Conservation (phyloP, 2,329 filamentous ascomycete genomes). For the Septoria linicola region DNA sequence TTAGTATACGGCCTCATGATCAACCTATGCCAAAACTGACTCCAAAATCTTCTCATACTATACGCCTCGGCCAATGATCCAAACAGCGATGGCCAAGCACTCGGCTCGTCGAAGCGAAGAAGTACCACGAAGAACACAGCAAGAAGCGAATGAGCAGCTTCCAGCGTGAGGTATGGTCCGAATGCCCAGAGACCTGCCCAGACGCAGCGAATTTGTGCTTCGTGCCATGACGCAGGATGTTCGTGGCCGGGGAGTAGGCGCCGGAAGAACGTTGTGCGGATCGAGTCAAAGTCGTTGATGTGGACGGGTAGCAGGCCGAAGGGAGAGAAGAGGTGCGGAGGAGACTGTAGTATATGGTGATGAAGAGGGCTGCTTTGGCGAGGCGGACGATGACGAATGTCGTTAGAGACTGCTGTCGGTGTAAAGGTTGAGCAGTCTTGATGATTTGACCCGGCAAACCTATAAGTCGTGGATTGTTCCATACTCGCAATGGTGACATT, state of each 20-base stretch:
- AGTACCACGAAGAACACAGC: conserved; percentile 13
- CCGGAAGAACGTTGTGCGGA: neutral
- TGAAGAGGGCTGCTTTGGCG: too few species aligned
- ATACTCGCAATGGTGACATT: neutral
- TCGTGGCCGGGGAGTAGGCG: neutral
- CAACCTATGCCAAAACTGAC: conserved; percentile 18
- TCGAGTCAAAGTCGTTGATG: neutral
- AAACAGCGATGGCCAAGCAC: conserved; percentile 22
- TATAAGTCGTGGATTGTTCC: conserved; percentile 6
- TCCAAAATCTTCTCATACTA: conserved; percentile 17
- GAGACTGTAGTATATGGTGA: too few species aligned
- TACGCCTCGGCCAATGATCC: conserved; percentile 4
- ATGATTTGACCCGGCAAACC: neutral
- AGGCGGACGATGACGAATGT: too few species aligned
- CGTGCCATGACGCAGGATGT: neutral
- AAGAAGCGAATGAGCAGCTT: neutral
- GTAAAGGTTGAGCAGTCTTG: neutral
- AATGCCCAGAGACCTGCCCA: conserved; percentile 3
- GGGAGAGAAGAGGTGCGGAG: too few species aligned
- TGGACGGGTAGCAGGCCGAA: too few species aligned
- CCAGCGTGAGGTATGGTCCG: neutral
- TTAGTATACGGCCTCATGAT: conserved; percentile 3
- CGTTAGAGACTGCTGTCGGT: too few species aligned
- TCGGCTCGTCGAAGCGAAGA: conserved; percentile 12
- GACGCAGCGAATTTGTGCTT: neutral